phyloP scores from a whole-genome alignment of 306 rosid genomes.

The Prunus armeniaca region DNA sequence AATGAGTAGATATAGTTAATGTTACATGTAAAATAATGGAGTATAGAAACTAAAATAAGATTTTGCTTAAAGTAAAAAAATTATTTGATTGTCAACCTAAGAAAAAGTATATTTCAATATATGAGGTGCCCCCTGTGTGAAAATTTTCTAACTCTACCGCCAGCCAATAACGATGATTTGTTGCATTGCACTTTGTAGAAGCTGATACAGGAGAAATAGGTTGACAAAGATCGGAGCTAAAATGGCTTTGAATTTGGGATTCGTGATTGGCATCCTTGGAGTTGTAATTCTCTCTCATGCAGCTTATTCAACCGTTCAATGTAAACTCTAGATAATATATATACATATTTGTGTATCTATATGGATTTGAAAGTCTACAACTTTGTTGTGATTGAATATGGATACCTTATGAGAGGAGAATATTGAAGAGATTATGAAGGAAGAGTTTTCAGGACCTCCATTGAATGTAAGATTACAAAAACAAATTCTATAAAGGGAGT shows the following conservation, averaged over 20 bases:
- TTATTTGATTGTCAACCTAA: no score
- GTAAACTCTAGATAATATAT: constrained; percentile 28
- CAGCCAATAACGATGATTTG: neutral
- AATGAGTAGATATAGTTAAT: no score
- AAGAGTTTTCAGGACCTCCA: constrained; percentile 86
- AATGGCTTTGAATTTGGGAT: constrained; percentile 28
- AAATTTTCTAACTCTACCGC: no score
- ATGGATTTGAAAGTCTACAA: neutral
- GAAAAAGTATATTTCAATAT: no score
- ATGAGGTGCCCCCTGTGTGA: no score
- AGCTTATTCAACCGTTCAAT: constrained; percentile 69
- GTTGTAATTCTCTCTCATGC: constrained; percentile 60
- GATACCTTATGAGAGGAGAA: constrained; percentile 44
- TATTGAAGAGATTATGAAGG: constrained; percentile 76
- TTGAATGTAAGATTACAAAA: constrained; percentile 37
- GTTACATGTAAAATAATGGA: no score
- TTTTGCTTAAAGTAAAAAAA: no score
- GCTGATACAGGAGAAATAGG: constrained; percentile 7
- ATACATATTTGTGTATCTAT: neutral
- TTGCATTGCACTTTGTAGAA: neutral
- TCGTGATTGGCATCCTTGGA: constrained; percentile 57
- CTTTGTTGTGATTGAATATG: neutral
- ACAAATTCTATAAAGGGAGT: neutral
- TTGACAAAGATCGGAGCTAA: constrained; percentile 19
- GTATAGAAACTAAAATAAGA: no score